Base-by-base conservation (phyloP, 2,329 filamentous ascomycete species). In the Fusarium longipes region DNA sequence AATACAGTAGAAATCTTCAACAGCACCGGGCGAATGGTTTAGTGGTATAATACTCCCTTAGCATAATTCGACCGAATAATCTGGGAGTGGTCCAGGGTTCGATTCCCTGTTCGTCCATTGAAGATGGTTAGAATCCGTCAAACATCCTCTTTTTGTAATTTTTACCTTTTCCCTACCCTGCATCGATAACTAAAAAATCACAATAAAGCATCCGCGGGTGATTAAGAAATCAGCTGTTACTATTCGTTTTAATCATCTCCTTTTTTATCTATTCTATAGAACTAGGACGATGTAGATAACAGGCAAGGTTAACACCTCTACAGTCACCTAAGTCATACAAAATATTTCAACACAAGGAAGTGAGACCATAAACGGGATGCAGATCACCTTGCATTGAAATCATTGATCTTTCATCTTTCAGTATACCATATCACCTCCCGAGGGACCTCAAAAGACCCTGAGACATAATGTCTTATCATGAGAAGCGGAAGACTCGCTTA, bases 21-120 rank as follows among this genome's bases (percentile, higher is more conserved):
- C 32, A 71, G 68, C 45, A 52, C 54, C 47, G 71, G 71, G 72
- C 71, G 71, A 73, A 74, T 74, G 71, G 71, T 74, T 74, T 74
- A 74, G 71, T 74, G 71, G 71, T 74, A 74, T 74, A 74, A 74
- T 73, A 74, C 72, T 74, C 71, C 71, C 72, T 74, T 74, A 74
- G 71, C 71, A 74, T 60, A n/a, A 39, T 71, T 70, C 59, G 55
- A 47, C 53, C 30, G 57, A 61, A 61, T 45, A 45, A 64, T 52
- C 25, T 73, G 71, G 71, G 71, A 73, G 71, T 73, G 71, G 71
- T 73, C 71, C 71, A 73, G 71, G 71, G 71, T 73, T 74, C 71
- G 72, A 74, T 74, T 74, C 72, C 71, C 72, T 74, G 71, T 74
- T 74, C 70, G 72, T 74, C 72, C 72, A 74, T 30, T 3, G 2